Percentiles rank a stretch among this genome's conserved stretches.
These are phyloP conservation scores for Phytopythium mirpurense DNA, from an alignment of 352 stramenopile species.

Conservation along the genomic window DNA sequence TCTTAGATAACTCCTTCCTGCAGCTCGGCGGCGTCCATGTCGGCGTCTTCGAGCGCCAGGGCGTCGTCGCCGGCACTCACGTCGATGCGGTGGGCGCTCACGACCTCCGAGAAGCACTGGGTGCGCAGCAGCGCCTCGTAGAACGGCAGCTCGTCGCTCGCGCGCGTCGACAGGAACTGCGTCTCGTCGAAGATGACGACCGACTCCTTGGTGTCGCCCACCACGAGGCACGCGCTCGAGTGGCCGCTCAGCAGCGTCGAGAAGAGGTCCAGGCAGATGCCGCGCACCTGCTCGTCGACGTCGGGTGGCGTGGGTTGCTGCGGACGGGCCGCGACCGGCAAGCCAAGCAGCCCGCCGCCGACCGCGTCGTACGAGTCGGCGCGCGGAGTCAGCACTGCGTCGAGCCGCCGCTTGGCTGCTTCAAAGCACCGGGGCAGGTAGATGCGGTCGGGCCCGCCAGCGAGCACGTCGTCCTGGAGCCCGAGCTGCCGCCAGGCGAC, in stretches of 20 bases:
- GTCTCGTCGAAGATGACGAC: slow-evolving; percentile 87
- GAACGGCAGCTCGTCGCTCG: slow-evolving; percentile 52
- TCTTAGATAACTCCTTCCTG: slow-evolving; percentile 47
- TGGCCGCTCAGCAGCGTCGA: slow-evolving; percentile 55
- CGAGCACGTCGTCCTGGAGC: slow-evolving; percentile 27
- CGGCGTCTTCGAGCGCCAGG: slow-evolving; percentile 14
- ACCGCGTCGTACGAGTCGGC: slow-evolving; percentile 34
- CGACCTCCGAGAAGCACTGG: slow-evolving; percentile 83
- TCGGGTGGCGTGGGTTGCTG: neutral
- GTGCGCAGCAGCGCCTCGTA: slow-evolving; percentile 65
- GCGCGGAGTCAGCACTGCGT: slow-evolving; percentile 42
- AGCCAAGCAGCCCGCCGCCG: slow-evolving; percentile 14
- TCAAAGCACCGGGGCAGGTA: slow-evolving; percentile 53
- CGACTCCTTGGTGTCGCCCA: slow-evolving; percentile 82
- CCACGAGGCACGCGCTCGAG: slow-evolving; percentile 70
- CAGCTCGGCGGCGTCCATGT: slow-evolving; percentile 22
- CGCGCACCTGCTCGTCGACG: slow-evolving; percentile 41
- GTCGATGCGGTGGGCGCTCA: slow-evolving; percentile 73
- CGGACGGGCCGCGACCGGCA: neutral
- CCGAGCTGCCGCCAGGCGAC: slow-evolving; percentile 58
- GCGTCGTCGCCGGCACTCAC: slow-evolving; percentile 30
- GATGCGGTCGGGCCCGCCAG: slow-evolving; percentile 20
- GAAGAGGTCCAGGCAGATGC: slow-evolving; percentile 68
- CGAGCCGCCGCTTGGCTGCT: slow-evolving; percentile 45
- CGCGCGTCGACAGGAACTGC: slow-evolving; percentile 66